Conservation (phyloP, 345 rosid genomes). For the Melaleuca quinquenervia region DNA sequence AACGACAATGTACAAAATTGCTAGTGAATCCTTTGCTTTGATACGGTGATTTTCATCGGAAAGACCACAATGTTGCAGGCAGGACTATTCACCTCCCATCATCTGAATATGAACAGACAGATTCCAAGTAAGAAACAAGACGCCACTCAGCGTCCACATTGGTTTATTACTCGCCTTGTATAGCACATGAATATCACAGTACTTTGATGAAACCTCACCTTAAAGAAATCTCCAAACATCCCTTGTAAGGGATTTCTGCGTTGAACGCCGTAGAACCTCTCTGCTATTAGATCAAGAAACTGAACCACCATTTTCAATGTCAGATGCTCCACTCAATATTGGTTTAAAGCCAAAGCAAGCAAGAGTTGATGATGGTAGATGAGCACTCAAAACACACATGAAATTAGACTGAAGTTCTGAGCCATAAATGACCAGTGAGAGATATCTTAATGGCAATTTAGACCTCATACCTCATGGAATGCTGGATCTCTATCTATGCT, state of each 20-base stretch:
- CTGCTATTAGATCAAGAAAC: conserved; percentile 80
- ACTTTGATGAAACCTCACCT: conserved; percentile 22
- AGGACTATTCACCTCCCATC: conserved; percentile 15
- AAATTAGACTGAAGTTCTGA: not conserved
- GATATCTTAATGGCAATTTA: not conserved
- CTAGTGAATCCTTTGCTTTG: not conserved
- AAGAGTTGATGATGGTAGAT: not conserved
- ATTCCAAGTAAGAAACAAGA: not conserved
- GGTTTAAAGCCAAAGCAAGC: not conserved
- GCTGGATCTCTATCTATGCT: conserved; percentile 78
- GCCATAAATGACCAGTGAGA: not conserved
- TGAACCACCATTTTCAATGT: conserved; percentile 16
- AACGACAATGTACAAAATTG: not conserved
- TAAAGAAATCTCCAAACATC: conserved; percentile 79
- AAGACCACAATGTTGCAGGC: not conserved
- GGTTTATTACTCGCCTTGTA: not conserved
- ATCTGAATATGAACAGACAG: conserved; percentile 7
- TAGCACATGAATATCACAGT: not conserved
- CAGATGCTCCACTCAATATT: not conserved
- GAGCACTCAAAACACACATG: not conserved
- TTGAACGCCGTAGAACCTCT: conserved; percentile 67
- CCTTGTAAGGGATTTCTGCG: conserved; percentile 83
- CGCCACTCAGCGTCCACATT: not conserved
- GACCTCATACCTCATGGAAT: conserved; percentile 53
- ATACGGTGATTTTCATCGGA: not conserved